A percentile compares a stretch with the other conserved stretches of the same genome.
These are phyloP conservation scores for Aspergillus sparsus DNA, from an alignment of 495 filamentous ascomycete genomes.

Conservation along the genomic window DNA sequence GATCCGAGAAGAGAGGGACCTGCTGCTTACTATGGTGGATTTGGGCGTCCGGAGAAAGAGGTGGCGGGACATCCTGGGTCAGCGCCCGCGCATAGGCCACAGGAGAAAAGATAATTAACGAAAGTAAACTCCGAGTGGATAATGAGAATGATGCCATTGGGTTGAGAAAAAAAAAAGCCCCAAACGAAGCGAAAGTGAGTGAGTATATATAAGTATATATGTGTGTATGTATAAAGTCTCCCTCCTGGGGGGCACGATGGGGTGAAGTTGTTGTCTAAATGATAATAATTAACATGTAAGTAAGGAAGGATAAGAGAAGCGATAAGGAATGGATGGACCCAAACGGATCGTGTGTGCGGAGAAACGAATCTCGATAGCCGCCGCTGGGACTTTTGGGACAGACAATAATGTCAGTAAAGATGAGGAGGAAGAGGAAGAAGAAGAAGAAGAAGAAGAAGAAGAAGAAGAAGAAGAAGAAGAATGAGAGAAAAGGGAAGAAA, in stretches of 20 bases:
- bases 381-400: no score
- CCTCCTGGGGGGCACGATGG: slow-evolving; percentile 1
- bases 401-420: not conserved
- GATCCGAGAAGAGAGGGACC: slow-evolving; percentile 17
- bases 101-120: slow-evolving; percentile 24
- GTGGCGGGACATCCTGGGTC: slow-evolving; percentile 31
- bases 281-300: slow-evolving; percentile 1
- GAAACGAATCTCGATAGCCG: not conserved
- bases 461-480: slow-evolving; percentile 5
- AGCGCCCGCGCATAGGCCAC: slow-evolving; percentile 36
- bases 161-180: not conserved
- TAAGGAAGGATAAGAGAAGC: slow-evolving; percentile 8
- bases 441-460: slow-evolving; percentile 6
- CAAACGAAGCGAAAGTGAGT: no score
- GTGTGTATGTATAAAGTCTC: not conserved
- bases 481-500: slow-evolving; percentile 8
- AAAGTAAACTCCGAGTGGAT: slow-evolving; percentile 25
- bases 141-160: slow-evolving; percentile 19
- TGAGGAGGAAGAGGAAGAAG: slow-evolving; percentile 2
- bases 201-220: no score
- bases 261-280: not conserved
- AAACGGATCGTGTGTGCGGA: not conserved
- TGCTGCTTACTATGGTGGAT: slow-evolving; percentile 21
- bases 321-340: slow-evolving; percentile 11
- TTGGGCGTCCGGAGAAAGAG: slow-evolving; percentile 16